phyloP scores from a whole-genome alignment of 2,329 filamentous ascomycete genomes.

The Xylaria sp. region DNA sequence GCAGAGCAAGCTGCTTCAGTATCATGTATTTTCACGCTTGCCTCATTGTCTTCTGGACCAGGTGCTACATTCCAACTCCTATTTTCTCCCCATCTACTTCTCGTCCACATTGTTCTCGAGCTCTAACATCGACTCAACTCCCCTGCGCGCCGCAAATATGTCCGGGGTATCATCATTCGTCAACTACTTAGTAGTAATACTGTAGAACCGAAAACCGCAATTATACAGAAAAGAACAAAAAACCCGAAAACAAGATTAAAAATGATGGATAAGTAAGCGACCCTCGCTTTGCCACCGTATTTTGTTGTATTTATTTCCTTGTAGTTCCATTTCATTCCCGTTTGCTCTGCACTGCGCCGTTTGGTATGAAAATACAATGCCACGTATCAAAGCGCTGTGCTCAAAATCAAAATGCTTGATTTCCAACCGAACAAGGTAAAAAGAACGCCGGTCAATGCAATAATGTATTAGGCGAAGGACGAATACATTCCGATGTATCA shows the following conservation, averaged over 20 bases:
- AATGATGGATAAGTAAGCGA: not conserved
- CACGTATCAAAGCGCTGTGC: slow-evolving; percentile 13
- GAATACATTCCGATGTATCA: not conserved
- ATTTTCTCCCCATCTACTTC: not conserved
- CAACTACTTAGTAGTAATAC: slow-evolving; percentile 6
- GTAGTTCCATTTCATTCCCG: not conserved
- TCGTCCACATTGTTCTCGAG: not conserved
- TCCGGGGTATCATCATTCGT: slow-evolving; percentile 34
- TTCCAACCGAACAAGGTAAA: slow-evolving; percentile 12
- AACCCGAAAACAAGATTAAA: not conserved
- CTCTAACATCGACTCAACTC: not conserved
- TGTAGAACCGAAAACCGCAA: not conserved
- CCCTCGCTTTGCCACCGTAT: not conserved
- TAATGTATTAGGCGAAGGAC: not conserved
- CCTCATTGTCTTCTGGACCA: not conserved
- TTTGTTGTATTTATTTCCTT: not conserved
- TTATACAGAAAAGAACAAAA: not conserved
- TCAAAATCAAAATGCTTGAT: slow-evolving; percentile 15
- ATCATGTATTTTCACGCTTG: not conserved
- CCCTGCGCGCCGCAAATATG: slow-evolving; percentile 2
- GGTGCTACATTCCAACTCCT: not conserved
- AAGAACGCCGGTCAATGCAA: slow-evolving; percentile 25
- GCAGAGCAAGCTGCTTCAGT: slow-evolving; percentile 4
- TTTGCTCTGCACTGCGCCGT: not conserved
- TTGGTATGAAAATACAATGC: slow-evolving; percentile 1